Conservation (phyloP, 352 stramenopile species). For the Phytopythium chamaehyphon region DNA sequence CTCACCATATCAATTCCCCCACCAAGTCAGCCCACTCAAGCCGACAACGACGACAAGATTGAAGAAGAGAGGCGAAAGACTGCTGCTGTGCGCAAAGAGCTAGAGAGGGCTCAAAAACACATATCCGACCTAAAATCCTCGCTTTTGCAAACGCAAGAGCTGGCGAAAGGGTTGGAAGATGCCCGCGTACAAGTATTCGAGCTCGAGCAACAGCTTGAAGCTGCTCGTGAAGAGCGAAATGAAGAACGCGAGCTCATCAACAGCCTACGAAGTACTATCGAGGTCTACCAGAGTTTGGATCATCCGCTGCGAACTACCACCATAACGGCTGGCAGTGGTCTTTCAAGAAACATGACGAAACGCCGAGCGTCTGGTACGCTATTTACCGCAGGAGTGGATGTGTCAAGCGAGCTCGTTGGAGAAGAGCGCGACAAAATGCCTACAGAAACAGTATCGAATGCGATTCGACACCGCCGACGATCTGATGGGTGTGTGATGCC, state of each 20-base stretch:
- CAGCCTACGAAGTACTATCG: conserved; percentile 52
- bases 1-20: no score
- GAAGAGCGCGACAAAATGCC: not conserved
- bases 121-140: conserved; percentile 49
- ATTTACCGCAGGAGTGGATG: not conserved
- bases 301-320: conserved; percentile 20
- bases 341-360: not conserved
- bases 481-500: conserved; percentile 15
- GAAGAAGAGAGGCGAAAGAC: no score
- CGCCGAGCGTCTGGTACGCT: conserved; percentile 3
- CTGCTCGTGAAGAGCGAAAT: conserved; percentile 30
- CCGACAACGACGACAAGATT: no score
- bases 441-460: conserved; percentile 5
- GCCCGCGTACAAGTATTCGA: conserved; percentile 10
- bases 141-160: conserved; percentile 21
- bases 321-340: conserved; percentile 1
- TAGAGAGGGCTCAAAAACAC: conserved; percentile 48
- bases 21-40: no score
- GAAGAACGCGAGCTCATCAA: conserved; percentile 57
- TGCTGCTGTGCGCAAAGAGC: conserved; percentile 13
- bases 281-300: conserved; percentile 57
- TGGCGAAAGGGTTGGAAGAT: not conserved
- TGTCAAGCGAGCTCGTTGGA: not conserved
- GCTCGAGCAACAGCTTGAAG: conserved; percentile 30
- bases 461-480: conserved; percentile 14